Evolutionary conservation across 2,329 filamentous ascomycete species (phyloP).

Genomic region (Basipetospora sp.): DNA sequence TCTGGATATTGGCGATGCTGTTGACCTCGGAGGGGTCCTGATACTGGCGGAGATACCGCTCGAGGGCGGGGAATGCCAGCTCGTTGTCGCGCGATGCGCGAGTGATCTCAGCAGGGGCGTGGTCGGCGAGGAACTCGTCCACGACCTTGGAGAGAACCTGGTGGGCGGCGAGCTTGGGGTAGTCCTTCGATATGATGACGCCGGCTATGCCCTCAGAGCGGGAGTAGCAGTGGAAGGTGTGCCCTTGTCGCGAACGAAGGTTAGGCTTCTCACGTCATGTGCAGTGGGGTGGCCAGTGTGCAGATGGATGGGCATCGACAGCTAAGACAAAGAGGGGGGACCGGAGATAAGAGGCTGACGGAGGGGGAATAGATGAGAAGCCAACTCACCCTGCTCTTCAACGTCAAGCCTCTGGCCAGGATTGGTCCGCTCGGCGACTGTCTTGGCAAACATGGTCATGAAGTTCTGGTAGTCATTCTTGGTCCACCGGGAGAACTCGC

Average conservation of each 20-base stretch:
- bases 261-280: no score
- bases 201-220: slow-evolving; percentile 60
- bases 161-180: slow-evolving; percentile 67
- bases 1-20: slow-evolving; percentile 89
- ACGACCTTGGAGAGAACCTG: slow-evolving; percentile 73
- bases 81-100: slow-evolving; percentile 1
- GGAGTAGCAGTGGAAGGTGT: slow-evolving; percentile 61
- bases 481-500: slow-evolving; percentile 68
- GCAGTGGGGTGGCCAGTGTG: no score
- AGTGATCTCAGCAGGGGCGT: slow-evolving; percentile 41
- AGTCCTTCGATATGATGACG: slow-evolving; percentile 65
- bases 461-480: slow-evolving; percentile 53
- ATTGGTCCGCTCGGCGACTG: slow-evolving; percentile 69
- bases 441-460: slow-evolving; percentile 76
- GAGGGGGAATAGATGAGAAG: background rate
- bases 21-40: slow-evolving; percentile 81
- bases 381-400: slow-evolving; percentile 54
- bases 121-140: slow-evolving; percentile 66
- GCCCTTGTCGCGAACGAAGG: slow-evolving; percentile 29
- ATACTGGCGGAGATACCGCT: slow-evolving; percentile 60
- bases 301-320: no score
- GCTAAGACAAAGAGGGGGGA: no score
- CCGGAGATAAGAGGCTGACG: no score
- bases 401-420: slow-evolving; percentile 75
- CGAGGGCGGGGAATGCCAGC: slow-evolving; percentile 52